Evolutionary conservation across 2,329 filamentous ascomycete species (phyloP), one percentile per base, ranked within the genome.

Genomic region (Cucurbitaria berberidis): DNA sequence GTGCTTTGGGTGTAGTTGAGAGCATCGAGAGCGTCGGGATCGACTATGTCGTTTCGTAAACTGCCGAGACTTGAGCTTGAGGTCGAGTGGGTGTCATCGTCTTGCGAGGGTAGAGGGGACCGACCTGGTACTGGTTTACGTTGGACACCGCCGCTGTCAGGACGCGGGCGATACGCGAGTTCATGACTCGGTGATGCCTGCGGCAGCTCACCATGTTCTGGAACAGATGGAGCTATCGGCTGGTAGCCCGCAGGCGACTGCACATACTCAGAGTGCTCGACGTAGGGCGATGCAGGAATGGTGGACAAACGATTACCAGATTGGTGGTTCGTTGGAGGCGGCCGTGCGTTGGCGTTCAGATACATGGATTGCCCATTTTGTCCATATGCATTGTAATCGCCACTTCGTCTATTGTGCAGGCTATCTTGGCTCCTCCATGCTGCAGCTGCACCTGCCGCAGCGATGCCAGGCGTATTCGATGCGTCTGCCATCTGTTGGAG

Each of bases 401-500:
- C 71, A 51, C 69, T 73, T 50, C 67, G 60, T 57, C 67, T 67
- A 47, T 62, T 68, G 29, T 68, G 63, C 26, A 64, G 43, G 46
- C 56, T 70, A 15, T 75, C 72, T 27, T 66, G 68, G 30, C 66
- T 68, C 41, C 58, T 69, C 74, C 78, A 78, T 45, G 77, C 74
- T 52, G 74, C 67, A 48, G 75, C 72, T 48, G 74, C 71, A 48
- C 74, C 75, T 46, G 76, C 74, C 21, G 72, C 69, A 36, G 76
- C 75, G 40, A 70, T 45, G 8, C 67, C 67, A n/a, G 41, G 78
- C 70, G 85, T 74, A 19, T 83, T 84, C 48, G 84, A 85, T 40
- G 89, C 89, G 61, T 88, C 89, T 27, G 86, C 86, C 70, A 98
- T 81, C 70, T 97, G 91, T 39, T 87, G 83, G 40, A 97, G 80